phyloP scores from a whole-genome alignment of 2,329 filamentous ascomycete genomes.

The Colletotrichum melonis region DNA sequence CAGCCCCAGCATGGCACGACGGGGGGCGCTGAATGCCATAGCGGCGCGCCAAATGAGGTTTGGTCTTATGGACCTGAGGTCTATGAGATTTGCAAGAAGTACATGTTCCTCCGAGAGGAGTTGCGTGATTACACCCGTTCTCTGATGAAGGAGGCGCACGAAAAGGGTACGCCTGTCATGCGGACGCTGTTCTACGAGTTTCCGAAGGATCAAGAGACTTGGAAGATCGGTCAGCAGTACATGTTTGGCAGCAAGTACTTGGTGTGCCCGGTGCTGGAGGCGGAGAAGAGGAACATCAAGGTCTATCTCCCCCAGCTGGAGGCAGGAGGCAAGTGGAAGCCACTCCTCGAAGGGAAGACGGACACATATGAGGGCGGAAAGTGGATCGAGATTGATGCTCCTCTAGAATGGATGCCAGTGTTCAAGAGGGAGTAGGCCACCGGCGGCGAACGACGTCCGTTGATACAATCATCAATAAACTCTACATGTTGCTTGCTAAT shows the following conservation, averaged over 20 bases:
- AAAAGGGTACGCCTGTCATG: conserved; percentile 71
- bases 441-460: too few relatives aligned
- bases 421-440: conserved; percentile 18
- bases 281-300: conserved; percentile 54
- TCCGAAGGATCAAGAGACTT: conserved; percentile 62
- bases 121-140: conserved; percentile 67
- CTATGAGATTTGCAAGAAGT: conserved; percentile 69
- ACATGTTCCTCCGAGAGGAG: conserved; percentile 67
- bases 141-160: conserved; percentile 70
- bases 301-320: conserved; percentile 62
- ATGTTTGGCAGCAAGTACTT: conserved; percentile 73
- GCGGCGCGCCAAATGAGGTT: conserved; percentile 70
- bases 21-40: conserved; percentile 47
- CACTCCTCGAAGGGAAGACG: conserved; percentile 15
- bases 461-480: neutral
- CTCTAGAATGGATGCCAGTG: conserved; percentile 37
- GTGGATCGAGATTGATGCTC: conserved; percentile 34
- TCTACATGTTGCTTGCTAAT: neutral
- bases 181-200: conserved; percentile 74
- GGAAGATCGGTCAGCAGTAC: conserved; percentile 71
- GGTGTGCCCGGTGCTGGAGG: conserved; percentile 65
- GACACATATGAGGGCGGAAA: conserved; percentile 18
- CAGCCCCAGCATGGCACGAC: conserved; percentile 41
- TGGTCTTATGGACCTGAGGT: conserved; percentile 74
- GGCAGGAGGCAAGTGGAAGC: conserved; percentile 23